phyloP scores from a whole-genome alignment of 106 monocot genomes.

The Apostasia shenzhenica region DNA sequence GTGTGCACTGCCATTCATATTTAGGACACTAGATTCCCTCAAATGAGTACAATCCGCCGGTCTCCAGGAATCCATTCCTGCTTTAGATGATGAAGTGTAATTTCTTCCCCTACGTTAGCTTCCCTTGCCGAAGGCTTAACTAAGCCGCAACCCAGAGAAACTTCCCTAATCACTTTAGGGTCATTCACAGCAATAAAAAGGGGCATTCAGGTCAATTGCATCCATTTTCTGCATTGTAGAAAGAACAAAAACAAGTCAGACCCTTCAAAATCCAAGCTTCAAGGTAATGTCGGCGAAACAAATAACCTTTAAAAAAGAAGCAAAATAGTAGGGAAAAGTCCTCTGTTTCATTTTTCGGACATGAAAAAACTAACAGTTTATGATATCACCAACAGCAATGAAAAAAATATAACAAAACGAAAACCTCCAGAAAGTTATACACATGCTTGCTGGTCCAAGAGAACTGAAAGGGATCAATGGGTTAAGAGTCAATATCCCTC shows the following conservation, averaged over 20 bases:
- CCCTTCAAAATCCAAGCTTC: neutral
- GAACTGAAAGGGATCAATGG: too few species aligned
- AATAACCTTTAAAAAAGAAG: too few species aligned
- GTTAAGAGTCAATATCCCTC: too few species aligned
- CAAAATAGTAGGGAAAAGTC: too few species aligned
- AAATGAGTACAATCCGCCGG: neutral
- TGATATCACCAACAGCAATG: too few species aligned
- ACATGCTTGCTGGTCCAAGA: too few species aligned
- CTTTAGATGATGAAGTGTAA: neutral
- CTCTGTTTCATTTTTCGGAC: too few species aligned
- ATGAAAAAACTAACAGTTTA: too few species aligned
- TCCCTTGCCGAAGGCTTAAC: conserved; percentile 4
- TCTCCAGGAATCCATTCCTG: neutral
- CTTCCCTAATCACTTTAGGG: neutral
- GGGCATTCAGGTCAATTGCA: neutral
- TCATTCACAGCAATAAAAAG: neutral
- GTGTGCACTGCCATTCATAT: too few species aligned
- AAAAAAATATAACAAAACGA: too few species aligned
- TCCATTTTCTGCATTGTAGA: neutral
- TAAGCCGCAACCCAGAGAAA: neutral
- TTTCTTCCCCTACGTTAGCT: neutral
- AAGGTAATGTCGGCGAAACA: neutral
- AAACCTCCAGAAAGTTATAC: too few species aligned
- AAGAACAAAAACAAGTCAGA: neutral
- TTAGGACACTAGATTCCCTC: too few species aligned